Conservation (phyloP, 2,329 filamentous ascomycete genomes). For the Sarocladium oryzae region DNA sequence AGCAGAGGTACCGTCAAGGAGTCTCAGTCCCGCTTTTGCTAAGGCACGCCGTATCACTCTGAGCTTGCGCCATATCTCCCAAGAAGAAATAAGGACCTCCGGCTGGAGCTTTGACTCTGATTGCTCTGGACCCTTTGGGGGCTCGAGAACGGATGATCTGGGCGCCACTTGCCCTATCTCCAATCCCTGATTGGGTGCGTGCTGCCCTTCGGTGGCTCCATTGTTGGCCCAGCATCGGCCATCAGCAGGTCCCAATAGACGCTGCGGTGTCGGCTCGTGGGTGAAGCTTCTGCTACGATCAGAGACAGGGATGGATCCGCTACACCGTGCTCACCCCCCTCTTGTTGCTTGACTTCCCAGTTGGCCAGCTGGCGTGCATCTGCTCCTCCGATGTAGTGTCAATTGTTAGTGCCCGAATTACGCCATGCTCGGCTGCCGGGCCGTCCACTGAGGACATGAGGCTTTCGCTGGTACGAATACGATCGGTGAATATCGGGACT, state of each 20-base stretch:
- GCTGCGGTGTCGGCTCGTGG: neutral
- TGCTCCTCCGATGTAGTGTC: neutral
- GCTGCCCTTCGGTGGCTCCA: neutral
- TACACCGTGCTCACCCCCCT: neutral
- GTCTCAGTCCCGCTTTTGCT: neutral
- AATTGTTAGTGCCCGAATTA: constrained; percentile 3
- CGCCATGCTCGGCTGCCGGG: constrained; percentile 8
- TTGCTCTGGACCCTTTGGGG: neutral
- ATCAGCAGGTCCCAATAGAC: neutral
- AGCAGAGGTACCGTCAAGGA: neutral
- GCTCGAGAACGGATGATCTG: neutral
- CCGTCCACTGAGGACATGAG: neutral
- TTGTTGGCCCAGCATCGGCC: constrained; percentile 3
- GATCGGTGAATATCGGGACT: constrained; percentile 6
- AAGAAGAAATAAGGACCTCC: neutral
- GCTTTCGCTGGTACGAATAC: constrained; percentile 1
- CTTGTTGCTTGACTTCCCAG: neutral
- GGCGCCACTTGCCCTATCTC: neutral
- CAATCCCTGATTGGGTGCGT: neutral
- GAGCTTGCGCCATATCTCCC: constrained; percentile 9
- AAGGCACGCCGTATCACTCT: neutral
- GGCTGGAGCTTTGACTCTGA: neutral
- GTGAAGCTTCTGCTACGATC: neutral
- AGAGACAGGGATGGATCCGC: too few relatives aligned
- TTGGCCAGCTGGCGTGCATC: neutral